These are phyloP conservation scores for Hevea brasiliensis DNA, from an alignment of 345 rosid genomes.

Conservation along the genomic window DNA sequence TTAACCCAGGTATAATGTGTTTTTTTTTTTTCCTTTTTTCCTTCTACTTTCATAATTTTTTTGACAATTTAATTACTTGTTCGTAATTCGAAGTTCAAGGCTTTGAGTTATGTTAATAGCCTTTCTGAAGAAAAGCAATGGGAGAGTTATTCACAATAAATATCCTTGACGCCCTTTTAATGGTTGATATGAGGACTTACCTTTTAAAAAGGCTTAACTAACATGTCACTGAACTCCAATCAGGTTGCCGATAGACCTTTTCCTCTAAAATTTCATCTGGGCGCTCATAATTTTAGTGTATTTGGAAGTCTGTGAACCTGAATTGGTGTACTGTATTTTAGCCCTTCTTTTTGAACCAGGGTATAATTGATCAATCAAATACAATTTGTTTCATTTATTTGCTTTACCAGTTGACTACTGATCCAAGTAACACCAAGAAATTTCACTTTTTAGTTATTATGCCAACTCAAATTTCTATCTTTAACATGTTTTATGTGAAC, in stretches of 20 bases:
- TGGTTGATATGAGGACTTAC: not conserved
- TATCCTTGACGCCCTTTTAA: not conserved
- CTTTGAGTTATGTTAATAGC: not conserved
- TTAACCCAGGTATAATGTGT: conserved; percentile 61
- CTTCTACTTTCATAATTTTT: not conserved
- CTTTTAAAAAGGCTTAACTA: not conserved
- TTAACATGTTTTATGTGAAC: conserved; percentile 27
- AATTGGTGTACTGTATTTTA: not conserved
- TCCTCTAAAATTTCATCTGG: not conserved
- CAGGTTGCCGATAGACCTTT: not conserved
- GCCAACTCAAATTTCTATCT: not conserved
- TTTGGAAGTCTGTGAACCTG: not conserved
- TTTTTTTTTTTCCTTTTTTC: not conserved
- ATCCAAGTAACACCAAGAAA: not conserved
- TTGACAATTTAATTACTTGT: not conserved
- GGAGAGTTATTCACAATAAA: no score
- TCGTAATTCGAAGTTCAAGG: not conserved
- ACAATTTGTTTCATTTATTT: not conserved
- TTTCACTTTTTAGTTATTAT: not conserved
- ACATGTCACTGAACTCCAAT: not conserved
- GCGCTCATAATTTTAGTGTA: not conserved
- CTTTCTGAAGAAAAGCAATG: not conserved
- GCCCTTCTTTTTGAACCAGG: not conserved
- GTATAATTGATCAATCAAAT: not conserved
- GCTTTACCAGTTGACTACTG: not conserved